Base-by-base conservation (phyloP, 208 protist genomes). In the Balamuthia mandrillaris region DNA sequence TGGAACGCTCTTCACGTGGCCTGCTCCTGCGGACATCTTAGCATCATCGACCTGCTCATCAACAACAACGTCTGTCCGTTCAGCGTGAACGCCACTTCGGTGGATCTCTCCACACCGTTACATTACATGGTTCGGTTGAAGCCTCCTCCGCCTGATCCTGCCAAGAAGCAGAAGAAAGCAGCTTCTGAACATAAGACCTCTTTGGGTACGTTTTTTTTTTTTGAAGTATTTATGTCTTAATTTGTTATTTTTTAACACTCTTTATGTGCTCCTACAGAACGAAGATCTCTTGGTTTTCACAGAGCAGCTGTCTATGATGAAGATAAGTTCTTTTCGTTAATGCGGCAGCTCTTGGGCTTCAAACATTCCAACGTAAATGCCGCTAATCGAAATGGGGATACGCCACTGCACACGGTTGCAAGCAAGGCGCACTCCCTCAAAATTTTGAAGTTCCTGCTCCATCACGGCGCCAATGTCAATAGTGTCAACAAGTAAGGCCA, bases 391-490 rank as follows among this genome's bases (percentile, higher is more conserved):
- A 79, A 79, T 47, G 70, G 70, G 44, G 70, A 79, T 41, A 79
- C 70, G 37, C 70, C 70, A 14, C 24, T 31, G 18, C 70, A 79
- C 39, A 29, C 58, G 18, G 21, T 79, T 10, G 70, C 70, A 3
- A 39, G 45, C 29, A 41, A 47, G 3, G 42, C 47, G 16, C 58
- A 41, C 27, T 79, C 70, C 21, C 42, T 37, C 39, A 41, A 39
- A 31, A 47, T 79, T 52, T 31, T 79, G 33, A 31, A 41, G 5
- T 79, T 45, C 42, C 70, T 79, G 5, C 24, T 79, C 3, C 42
- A 79, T 18, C 70, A 79, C 31, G 70, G 58, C 49, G 70, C 70
- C 42, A 60, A 79, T 6, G 49, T 79, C 31, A 79, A 79, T 37
- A 60, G 37, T 37, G 58, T 37, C 70, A 79, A 79, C 18, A 27